These are phyloP conservation scores for Tylopilus vinaceipallidus DNA, from an alignment of 768 basidiomycete genomes.

Conservation along the genomic window DNA sequence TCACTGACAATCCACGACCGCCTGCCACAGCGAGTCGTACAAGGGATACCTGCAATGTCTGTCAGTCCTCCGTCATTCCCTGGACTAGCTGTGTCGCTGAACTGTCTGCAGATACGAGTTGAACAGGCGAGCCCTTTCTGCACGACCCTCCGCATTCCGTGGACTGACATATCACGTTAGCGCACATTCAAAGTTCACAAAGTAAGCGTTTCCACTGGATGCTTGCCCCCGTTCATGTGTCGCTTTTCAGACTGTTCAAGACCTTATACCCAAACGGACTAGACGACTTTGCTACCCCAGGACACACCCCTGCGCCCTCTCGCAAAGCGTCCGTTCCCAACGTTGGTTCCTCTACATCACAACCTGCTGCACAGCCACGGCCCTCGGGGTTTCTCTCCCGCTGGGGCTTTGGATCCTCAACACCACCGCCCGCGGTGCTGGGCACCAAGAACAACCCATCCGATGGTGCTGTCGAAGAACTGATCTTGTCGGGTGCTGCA, in stretches of 20 bases:
- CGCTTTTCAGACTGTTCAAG: constrained; percentile 55
- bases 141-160: background rate
- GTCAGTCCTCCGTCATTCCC: constrained; percentile 36
- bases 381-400: constrained; percentile 38
- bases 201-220: constrained; percentile 36
- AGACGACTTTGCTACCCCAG: constrained; percentile 41
- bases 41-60: constrained; percentile 79
- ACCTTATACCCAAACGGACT: constrained; percentile 64
- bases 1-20: constrained; percentile 1
- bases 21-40: constrained; percentile 60
- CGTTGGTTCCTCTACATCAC: constrained; percentile 18
- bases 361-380: constrained; percentile 12
- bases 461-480: constrained; percentile 65
- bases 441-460: constrained; percentile 26
- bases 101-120: constrained; percentile 39
- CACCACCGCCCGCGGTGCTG: constrained; percentile 10
- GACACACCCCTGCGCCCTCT: constrained; percentile 34
- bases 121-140: constrained; percentile 45
- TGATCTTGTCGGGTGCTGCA: constrained; percentile 73
- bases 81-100: constrained; percentile 3
- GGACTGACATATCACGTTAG: constrained; percentile 28
- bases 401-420: constrained; percentile 25
- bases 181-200: constrained; percentile 74
- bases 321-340: constrained; percentile 32
- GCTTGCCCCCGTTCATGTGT: background rate